Conservation (phyloP, 345 rosid species). For the Citrus maxima region DNA sequence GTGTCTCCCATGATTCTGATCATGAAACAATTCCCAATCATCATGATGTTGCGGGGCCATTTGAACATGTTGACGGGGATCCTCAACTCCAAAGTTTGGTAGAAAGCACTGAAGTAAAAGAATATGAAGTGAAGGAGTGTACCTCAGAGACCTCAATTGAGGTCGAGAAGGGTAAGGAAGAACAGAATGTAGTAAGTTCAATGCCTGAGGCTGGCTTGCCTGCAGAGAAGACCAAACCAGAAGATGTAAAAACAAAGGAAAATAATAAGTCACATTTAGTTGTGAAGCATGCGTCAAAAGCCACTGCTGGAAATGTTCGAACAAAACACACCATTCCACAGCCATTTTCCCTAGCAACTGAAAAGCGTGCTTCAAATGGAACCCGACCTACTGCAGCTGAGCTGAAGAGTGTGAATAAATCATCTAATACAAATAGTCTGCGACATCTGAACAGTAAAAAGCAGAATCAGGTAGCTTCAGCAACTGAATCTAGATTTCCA, state of each 20-base stretch:
- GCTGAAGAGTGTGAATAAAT: slow-evolving; percentile 26
- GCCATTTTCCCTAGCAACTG: slow-evolving; percentile 86
- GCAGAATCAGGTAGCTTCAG: slow-evolving; percentile 40
- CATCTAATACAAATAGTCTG: slow-evolving; percentile 21
- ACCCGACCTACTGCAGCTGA: slow-evolving; percentile 43
- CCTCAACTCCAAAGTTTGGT: slow-evolving; percentile 43
- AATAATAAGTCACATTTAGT: slow-evolving; percentile 28
- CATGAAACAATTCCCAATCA: slow-evolving; percentile 41
- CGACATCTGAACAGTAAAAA: slow-evolving; percentile 27
- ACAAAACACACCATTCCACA: slow-evolving; percentile 76
- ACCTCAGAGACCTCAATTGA: slow-evolving; percentile 50
- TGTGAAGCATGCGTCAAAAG: slow-evolving; percentile 44
- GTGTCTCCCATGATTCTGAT: slow-evolving; percentile 39
- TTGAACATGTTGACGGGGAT: slow-evolving; percentile 39
- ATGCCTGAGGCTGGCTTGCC: slow-evolving; percentile 22
- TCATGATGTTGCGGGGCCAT: slow-evolving; percentile 35
- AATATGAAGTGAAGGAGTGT: slow-evolving; percentile 83
- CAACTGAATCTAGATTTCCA: neutral
- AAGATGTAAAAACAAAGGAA: slow-evolving; percentile 22
- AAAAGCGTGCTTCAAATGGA: slow-evolving; percentile 76
- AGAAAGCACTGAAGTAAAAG: slow-evolving; percentile 61
- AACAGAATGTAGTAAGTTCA: slow-evolving; percentile 21
- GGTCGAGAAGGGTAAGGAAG: slow-evolving; percentile 33
- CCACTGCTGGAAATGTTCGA: slow-evolving; percentile 38
- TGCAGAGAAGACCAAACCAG: slow-evolving; percentile 28